phyloP scores from a whole-genome alignment of 2,329 filamentous ascomycete species.

The Endoconidiophora polonica region DNA sequence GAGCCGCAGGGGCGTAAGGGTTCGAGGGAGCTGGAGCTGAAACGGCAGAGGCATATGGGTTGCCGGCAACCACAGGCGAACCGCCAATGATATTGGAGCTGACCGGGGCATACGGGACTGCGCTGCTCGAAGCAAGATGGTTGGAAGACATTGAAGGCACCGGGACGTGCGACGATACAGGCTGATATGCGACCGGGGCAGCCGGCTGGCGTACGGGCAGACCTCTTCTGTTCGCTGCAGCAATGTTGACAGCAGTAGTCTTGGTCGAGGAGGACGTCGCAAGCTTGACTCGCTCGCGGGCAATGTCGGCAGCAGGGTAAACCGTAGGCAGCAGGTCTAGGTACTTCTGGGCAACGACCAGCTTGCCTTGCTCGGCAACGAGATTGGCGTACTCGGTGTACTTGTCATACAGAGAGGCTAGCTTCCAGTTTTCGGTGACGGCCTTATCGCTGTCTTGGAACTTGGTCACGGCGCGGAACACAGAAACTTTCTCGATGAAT shows the following conservation, averaged over 20 bases:
- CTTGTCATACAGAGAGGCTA: slow-evolving; percentile 75
- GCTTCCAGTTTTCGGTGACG: slow-evolving; percentile 70
- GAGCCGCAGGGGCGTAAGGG: slow-evolving; percentile 33
- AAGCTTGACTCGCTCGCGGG: slow-evolving; percentile 67
- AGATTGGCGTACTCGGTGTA: slow-evolving; percentile 97
- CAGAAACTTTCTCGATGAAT: slow-evolving; percentile 94
- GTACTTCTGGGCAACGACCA: slow-evolving; percentile 78
- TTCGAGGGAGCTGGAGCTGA: slow-evolving; percentile 12
- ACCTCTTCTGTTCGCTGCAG: slow-evolving; percentile 14
- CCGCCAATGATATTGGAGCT: slow-evolving; percentile 6
- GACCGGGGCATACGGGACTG: not conserved
- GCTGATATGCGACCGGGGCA: slow-evolving; percentile 21
- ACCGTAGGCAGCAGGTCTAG: slow-evolving; percentile 68
- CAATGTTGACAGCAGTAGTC: slow-evolving; percentile 18
- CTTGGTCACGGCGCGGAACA: slow-evolving; percentile 87
- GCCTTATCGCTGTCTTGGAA: slow-evolving; percentile 66
- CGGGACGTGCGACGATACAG: slow-evolving; percentile 10
- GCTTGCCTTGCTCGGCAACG: slow-evolving; percentile 72
- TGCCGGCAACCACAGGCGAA: slow-evolving; percentile 14
- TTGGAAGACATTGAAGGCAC: not conserved
- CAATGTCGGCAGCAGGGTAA: slow-evolving; percentile 76
- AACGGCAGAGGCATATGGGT: slow-evolving; percentile 11
- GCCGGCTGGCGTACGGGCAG: slow-evolving; percentile 17
- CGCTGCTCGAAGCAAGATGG: not conserved
- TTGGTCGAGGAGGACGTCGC: slow-evolving; percentile 41